Percentiles rank a stretch among this genome's conserved stretches.
Evolutionary conservation across 2,329 filamentous ascomycete genomes (phyloP).

Genomic region (Fusarium sp.): DNA sequence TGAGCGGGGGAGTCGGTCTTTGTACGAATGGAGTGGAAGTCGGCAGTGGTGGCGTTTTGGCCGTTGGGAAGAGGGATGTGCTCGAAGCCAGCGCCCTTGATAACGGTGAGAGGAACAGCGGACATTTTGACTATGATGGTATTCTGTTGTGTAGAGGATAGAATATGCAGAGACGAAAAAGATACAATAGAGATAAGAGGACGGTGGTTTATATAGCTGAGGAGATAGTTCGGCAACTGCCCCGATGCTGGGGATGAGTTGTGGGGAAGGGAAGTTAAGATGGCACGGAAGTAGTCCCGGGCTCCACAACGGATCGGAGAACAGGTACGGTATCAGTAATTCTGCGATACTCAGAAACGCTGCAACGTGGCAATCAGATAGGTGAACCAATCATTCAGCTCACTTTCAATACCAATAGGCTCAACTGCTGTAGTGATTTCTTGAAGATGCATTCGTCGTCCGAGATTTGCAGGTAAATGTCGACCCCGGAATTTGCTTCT

Average conservation of each 20-base stretch:
- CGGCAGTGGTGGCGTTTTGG: constrained; percentile 41
- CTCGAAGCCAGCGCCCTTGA: constrained; percentile 44
- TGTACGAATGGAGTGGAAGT: constrained; percentile 45
- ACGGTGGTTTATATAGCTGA: constrained; percentile 15
- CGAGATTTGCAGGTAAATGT: neutral
- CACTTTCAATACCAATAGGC: too few relatives aligned
- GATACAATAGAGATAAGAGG: neutral
- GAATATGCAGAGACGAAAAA: neutral
- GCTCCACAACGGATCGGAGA: constrained; percentile 8
- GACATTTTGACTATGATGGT: constrained; percentile 30
- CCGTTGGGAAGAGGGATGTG: constrained; percentile 43
- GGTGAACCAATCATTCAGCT: too few relatives aligned
- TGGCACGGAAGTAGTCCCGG: constrained; percentile 22
- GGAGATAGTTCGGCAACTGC: constrained; percentile 22
- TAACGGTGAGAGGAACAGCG: constrained; percentile 41
- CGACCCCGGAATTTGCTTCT: neutral
- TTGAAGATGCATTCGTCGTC: neutral
- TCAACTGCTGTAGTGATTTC: too few relatives aligned
- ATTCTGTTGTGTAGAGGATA: neutral
- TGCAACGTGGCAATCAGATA: too few relatives aligned
- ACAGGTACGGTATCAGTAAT: too few relatives aligned
- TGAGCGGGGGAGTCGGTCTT: constrained; percentile 43
- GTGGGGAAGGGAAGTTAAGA: constrained; percentile 11
- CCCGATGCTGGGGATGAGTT: constrained; percentile 21
- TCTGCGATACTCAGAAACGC: neutral